A percentile compares a stretch with the other conserved stretches of the same genome.
Evolutionary conservation across 106 monocot genomes (phyloP).

Genomic region (Dendrobium chrysotoxum): DNA sequence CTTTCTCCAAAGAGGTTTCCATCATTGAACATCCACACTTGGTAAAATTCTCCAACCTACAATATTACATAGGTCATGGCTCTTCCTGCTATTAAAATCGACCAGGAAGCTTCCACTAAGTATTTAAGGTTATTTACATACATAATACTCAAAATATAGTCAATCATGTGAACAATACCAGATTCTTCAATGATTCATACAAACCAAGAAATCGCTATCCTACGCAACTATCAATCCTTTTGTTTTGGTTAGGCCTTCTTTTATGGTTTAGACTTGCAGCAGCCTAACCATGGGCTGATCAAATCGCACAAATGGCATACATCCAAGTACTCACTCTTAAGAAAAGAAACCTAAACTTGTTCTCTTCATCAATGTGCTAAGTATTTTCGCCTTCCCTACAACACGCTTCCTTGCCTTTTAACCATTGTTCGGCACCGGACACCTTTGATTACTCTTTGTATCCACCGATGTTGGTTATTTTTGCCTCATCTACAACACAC

Average conservation of each 20-base stretch:
- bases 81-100: neutral
- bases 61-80: neutral
- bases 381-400: neutral
- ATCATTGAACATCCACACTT: neutral
- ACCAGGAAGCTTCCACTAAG: neutral
- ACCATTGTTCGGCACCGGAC: neutral
- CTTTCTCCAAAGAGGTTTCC: neutral
- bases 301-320: neutral
- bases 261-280: too few relatives aligned
- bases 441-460: neutral
- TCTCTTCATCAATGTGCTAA: neutral
- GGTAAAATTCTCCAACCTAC: neutral
- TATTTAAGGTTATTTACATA: neutral
- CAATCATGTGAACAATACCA: neutral
- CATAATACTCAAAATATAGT: too few relatives aligned
- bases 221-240: neutral
- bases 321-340: neutral
- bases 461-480: neutral
- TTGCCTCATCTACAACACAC: neutral
- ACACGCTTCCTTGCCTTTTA: neutral
- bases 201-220: neutral
- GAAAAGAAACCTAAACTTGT: neutral
- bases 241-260: too few relatives aligned
- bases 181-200: neutral
- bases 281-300: neutral